These are phyloP conservation scores for Penicillium roqueforti DNA, from an alignment of 495 filamentous ascomycete genomes.

Conservation along the genomic window DNA sequence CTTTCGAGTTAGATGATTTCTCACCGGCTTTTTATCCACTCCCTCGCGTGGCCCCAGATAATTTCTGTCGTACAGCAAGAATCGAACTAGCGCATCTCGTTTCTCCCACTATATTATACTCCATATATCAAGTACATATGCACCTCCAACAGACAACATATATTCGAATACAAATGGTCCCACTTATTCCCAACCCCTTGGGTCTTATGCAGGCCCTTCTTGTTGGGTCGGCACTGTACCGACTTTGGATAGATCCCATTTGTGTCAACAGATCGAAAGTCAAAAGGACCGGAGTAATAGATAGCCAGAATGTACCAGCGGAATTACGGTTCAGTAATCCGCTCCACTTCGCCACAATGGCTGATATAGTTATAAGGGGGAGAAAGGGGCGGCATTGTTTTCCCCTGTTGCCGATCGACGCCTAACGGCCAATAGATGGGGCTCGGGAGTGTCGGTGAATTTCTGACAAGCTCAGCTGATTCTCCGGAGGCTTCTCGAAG, in stretches of 20 bases:
- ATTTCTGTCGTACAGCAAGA: constrained; percentile 21
- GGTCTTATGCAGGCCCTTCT: constrained; percentile 20
- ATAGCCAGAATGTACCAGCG: neutral
- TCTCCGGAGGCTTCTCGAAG: constrained; percentile 21
- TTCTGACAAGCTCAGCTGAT: constrained; percentile 28
- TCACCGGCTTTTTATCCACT: constrained; percentile 27
- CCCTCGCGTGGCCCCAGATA: constrained; percentile 21
- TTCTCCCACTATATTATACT: neutral
- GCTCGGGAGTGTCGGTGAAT: constrained; percentile 30
- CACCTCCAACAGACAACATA: too few species aligned
- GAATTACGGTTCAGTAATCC: neutral
- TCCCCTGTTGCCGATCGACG: constrained; percentile 17
- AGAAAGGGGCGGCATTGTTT: constrained; percentile 4
- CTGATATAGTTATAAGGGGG: neutral
- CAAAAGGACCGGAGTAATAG: neutral
- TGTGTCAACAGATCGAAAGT: neutral
- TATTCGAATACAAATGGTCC: constrained; percentile 16
- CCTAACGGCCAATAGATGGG: constrained; percentile 16
- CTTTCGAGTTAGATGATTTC: constrained; percentile 1
- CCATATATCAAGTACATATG: too few species aligned
- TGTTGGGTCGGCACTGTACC: constrained; percentile 29
- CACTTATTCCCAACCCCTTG: constrained; percentile 27
- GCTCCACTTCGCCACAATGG: neutral
- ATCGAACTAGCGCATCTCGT: constrained; percentile 13
- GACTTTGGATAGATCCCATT: constrained; percentile 24